phyloP scores from a whole-genome alignment of 2,329 filamentous ascomycete species.

The Sclerotinia borealis region DNA sequence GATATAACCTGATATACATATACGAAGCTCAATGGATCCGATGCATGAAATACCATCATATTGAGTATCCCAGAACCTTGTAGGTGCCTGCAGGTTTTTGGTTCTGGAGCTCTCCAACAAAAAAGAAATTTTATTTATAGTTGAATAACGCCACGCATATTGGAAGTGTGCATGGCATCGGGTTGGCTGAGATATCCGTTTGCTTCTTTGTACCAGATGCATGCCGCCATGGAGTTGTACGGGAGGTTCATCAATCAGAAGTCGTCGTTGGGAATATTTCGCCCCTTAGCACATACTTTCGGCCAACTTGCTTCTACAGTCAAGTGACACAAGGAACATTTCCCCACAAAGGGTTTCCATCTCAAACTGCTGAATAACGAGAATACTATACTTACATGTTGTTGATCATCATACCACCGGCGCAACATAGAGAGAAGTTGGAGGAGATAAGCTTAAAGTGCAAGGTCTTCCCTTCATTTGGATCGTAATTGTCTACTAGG shows the following conservation, averaged over 20 bases:
- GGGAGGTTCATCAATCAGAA: not conserved
- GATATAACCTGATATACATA: not conserved
- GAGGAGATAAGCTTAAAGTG: not conserved
- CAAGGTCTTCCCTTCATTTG: too few relatives aligned
- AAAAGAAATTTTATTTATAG: not conserved
- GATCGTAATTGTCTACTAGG: too few relatives aligned
- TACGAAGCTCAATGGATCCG: not conserved
- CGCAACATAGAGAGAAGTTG: not conserved
- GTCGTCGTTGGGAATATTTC: not conserved
- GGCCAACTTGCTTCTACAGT: not conserved
- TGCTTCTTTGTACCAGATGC: not conserved
- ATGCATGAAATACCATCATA: conserved; percentile 1
- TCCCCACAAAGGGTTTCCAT: not conserved
- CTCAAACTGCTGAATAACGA: not conserved
- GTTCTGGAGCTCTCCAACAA: not conserved
- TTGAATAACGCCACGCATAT: not conserved
- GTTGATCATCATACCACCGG: not conserved
- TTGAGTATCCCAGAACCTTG: not conserved
- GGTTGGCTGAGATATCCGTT: conserved; percentile 1
- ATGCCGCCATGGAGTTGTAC: not conserved
- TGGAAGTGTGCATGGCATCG: not conserved
- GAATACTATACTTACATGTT: not conserved
- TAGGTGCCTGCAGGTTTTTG: conserved; percentile 10
- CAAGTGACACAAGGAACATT: not conserved
- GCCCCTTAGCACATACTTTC: not conserved